Percentiles rank a stretch among this genome's conserved stretches.
These are phyloP conservation scores for Wickerhamiella slavikovae DNA, from an alignment of 805 yeast genomes.

Conservation along the genomic window DNA sequence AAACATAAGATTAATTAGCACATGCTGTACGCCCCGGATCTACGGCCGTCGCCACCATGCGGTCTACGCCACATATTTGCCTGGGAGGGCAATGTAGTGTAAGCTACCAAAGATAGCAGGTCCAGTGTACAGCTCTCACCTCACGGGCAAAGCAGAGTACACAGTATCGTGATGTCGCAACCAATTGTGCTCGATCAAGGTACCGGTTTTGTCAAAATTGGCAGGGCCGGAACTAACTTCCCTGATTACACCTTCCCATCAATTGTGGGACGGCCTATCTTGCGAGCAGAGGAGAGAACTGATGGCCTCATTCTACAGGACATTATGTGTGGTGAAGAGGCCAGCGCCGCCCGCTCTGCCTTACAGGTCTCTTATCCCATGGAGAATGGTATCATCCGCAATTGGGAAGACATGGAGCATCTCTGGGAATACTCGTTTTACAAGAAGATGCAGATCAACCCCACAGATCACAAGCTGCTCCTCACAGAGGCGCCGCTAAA, in stretches of 20 bases:
- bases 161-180: conserved; percentile 4
- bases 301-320: conserved; percentile 68
- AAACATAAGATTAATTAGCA: too few relatives aligned
- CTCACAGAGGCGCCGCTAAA: conserved; percentile 98
- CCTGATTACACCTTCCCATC: conserved; percentile 96
- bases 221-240: conserved; percentile 90
- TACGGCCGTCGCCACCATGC: too few relatives aligned
- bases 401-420: conserved; percentile 98
- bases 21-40: too few relatives aligned
- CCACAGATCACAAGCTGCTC: conserved; percentile 60
- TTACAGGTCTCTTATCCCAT: conserved; percentile 91
- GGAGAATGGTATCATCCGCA: conserved; percentile 94
- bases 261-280: conserved; percentile 89
- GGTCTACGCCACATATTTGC: too few relatives aligned
- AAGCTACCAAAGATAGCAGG: too few relatives aligned
- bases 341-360: conserved; percentile 72
- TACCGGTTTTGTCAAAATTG: conserved; percentile 94
- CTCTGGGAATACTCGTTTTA: conserved; percentile 95
- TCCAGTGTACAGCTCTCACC: too few relatives aligned
- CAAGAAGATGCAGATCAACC: conserved; percentile 58
- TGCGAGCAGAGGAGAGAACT: conserved; percentile 86
- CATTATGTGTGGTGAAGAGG: conserved; percentile 96
- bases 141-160: too few relatives aligned
- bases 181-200: conserved; percentile 82
- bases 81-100: too few relatives aligned